A percentile compares a stretch with the other conserved stretches of the same genome.
phyloP scores from a whole-genome alignment of 2,329 filamentous ascomycete genomes.

The Nothophoma quercina region DNA sequence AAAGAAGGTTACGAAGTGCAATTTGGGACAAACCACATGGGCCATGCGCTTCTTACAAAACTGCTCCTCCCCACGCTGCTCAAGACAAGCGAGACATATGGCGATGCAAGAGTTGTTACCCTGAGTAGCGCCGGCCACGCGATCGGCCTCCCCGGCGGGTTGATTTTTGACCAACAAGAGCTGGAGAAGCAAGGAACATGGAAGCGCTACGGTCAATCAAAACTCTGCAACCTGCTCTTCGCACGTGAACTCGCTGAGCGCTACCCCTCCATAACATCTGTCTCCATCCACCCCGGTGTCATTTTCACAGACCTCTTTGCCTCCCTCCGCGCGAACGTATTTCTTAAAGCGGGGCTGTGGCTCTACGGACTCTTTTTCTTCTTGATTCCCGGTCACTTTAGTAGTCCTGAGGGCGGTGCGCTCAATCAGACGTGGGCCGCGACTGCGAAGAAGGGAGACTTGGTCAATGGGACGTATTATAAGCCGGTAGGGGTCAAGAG shows the following conservation, averaged over 20 bases:
- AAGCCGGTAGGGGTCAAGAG: constrained; percentile 39
- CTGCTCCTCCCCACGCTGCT: constrained; percentile 55
- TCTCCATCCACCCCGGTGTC: constrained; percentile 59
- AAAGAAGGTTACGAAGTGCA: constrained; percentile 60
- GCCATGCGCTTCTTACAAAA: constrained; percentile 58
- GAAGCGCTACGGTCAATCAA: constrained; percentile 57
- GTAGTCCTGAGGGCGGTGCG: constrained; percentile 44
- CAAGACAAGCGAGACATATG: constrained; percentile 48
- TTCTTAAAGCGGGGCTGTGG: constrained; percentile 36
- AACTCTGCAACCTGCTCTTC: constrained; percentile 61
- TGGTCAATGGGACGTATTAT: constrained; percentile 56
- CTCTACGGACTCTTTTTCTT: constrained; percentile 33
- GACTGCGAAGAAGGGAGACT: constrained; percentile 39
- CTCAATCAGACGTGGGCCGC: constrained; percentile 55
- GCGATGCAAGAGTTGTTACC: constrained; percentile 57
- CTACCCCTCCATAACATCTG: constrained; percentile 55
- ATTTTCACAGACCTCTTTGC: constrained; percentile 56
- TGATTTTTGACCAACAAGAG: constrained; percentile 46
- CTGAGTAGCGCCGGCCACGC: constrained; percentile 46
- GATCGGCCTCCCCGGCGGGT: constrained; percentile 35
- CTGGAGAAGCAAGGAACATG: constrained; percentile 42
- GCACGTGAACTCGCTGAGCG: constrained; percentile 51
- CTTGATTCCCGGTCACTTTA: constrained; percentile 42
- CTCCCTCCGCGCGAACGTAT: constrained; percentile 27
- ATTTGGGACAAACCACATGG: constrained; percentile 61